Evolutionary conservation across 768 basidiomycete species (phyloP).

Genomic region (Lentinula detonsa): DNA sequence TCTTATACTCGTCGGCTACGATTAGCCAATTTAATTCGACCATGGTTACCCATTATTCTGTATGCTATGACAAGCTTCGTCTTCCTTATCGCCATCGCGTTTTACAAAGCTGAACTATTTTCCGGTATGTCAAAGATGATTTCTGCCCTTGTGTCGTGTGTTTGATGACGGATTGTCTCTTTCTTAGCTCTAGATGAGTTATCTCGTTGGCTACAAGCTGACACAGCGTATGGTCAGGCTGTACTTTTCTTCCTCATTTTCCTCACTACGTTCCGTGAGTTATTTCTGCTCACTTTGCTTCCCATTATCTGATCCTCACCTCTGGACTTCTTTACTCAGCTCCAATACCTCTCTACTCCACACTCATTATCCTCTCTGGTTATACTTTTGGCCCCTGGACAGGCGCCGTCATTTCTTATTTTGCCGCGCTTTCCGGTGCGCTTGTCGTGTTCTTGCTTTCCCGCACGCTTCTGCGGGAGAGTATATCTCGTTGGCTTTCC

Average conservation of each 20-base stretch:
- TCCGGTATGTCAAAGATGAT: conserved; percentile 44
- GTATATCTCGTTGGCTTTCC: conserved; percentile 68
- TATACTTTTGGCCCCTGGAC: conserved; percentile 85
- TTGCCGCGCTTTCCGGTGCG: conserved; percentile 80
- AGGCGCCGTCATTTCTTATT: conserved; percentile 84
- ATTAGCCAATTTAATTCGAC: conserved; percentile 54
- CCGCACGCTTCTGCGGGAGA: conserved; percentile 63
- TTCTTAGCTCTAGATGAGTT: conserved; percentile 72
- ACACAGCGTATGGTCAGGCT: conserved; percentile 68
- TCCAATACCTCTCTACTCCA: conserved; percentile 88
- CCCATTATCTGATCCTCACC: conserved; percentile 4
- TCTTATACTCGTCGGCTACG: conserved; percentile 42
- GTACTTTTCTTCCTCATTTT: conserved; percentile 81
- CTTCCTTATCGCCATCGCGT: conserved; percentile 75
- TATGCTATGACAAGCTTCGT: conserved; percentile 75
- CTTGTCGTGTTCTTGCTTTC: conserved; percentile 79
- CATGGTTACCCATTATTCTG: conserved; percentile 73
- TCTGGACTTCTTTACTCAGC: conserved; percentile 35
- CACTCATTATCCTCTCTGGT: conserved; percentile 85
- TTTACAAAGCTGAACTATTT: conserved; percentile 82
- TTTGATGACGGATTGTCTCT: not conserved
- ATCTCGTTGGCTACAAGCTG: conserved; percentile 69
- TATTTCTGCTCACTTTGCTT: not conserved
- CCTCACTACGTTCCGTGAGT: conserved; percentile 82
- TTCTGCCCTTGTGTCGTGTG: conserved; percentile 8